Evolutionary conservation across 1,139 yeast species (phyloP).

Genomic region (Insectozyma bohioensis): DNA sequence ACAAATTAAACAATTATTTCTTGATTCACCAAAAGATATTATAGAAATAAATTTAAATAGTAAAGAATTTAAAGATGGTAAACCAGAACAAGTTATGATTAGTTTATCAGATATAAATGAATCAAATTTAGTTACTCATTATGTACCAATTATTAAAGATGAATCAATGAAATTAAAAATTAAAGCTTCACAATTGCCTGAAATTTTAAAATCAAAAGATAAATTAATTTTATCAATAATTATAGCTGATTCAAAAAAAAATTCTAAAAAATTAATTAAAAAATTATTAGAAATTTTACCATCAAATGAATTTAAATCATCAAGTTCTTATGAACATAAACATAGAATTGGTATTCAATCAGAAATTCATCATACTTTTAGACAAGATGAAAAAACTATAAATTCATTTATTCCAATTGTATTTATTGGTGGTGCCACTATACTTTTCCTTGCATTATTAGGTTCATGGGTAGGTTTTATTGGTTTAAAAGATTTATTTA

Average conservation of each 20-base stretch:
- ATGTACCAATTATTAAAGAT: slow-evolving; percentile 23
- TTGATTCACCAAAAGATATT: slow-evolving; percentile 35
- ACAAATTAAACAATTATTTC: slow-evolving; percentile 30
- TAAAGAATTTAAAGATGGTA: slow-evolving; percentile 15
- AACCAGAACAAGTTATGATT: slow-evolving; percentile 31
- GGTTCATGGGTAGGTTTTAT: slow-evolving; percentile 48
- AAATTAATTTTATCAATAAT: slow-evolving; percentile 33
- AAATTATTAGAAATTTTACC: slow-evolving; percentile 37
- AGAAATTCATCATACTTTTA: slow-evolving; percentile 72
- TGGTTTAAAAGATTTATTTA: slow-evolving; percentile 42
- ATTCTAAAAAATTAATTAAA: slow-evolving; percentile 23
- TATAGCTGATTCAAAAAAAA: slow-evolving; percentile 26
- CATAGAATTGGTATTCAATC: slow-evolving; percentile 50
- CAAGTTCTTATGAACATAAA: slow-evolving; percentile 29
- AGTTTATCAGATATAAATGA: slow-evolving; percentile 24
- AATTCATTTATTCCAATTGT: slow-evolving; percentile 53
- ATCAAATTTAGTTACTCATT: slow-evolving; percentile 25
- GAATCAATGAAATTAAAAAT: slow-evolving; percentile 26
- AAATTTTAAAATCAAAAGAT: slow-evolving; percentile 35
- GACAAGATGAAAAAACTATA: slow-evolving; percentile 54
- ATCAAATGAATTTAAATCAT: slow-evolving; percentile 25
- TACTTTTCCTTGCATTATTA: slow-evolving; percentile 43
- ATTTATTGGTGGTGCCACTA: slow-evolving; percentile 48
- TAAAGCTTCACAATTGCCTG: slow-evolving; percentile 35
- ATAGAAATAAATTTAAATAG: slow-evolving; percentile 27